Evolutionary conservation across 2,329 filamentous ascomycete genomes (phyloP).

Genomic region (Capronia epimyces): DNA sequence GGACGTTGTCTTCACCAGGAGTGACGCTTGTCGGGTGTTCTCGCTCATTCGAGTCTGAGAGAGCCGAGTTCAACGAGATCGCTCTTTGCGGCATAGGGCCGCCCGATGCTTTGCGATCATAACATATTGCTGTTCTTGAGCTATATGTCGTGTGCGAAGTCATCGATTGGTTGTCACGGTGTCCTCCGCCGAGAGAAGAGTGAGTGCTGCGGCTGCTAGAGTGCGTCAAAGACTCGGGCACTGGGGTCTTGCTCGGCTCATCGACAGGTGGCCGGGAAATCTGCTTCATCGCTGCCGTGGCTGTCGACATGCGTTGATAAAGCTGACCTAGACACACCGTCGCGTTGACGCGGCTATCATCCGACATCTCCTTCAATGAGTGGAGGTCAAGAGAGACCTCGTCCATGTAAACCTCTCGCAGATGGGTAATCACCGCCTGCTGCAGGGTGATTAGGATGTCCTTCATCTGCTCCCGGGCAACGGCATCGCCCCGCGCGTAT

Average conservation of each 20-base stretch:
- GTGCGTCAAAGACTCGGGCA: slow-evolving; percentile 12
- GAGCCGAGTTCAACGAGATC: slow-evolving; percentile 24
- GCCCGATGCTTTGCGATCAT: slow-evolving; percentile 12
- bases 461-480: slow-evolving; percentile 36
- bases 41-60: slow-evolving; percentile 17
- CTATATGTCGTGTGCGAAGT: slow-evolving; percentile 19
- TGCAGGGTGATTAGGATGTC: slow-evolving; percentile 37
- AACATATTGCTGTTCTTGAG: slow-evolving; percentile 14
- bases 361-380: slow-evolving; percentile 33
- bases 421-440: slow-evolving; percentile 33
- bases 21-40: slow-evolving; percentile 8
- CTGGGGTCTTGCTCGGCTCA: slow-evolving; percentile 6
- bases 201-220: slow-evolving; percentile 23
- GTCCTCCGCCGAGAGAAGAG: slow-evolving; percentile 15
- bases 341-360: slow-evolving; percentile 33
- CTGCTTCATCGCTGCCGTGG: slow-evolving; percentile 22
- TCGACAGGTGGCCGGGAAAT: slow-evolving; percentile 12
- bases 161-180: slow-evolving; percentile 14
- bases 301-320: slow-evolving; percentile 32
- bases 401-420: slow-evolving; percentile 32
- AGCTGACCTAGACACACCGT: slow-evolving; percentile 34
- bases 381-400: slow-evolving; percentile 32
- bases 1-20: slow-evolving; percentile 17
- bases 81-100: slow-evolving; percentile 15
- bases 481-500: slow-evolving; percentile 35